Evolutionary conservation across 805 yeast species (phyloP).

Genomic region (Brettanomyces naardenensis): DNA sequence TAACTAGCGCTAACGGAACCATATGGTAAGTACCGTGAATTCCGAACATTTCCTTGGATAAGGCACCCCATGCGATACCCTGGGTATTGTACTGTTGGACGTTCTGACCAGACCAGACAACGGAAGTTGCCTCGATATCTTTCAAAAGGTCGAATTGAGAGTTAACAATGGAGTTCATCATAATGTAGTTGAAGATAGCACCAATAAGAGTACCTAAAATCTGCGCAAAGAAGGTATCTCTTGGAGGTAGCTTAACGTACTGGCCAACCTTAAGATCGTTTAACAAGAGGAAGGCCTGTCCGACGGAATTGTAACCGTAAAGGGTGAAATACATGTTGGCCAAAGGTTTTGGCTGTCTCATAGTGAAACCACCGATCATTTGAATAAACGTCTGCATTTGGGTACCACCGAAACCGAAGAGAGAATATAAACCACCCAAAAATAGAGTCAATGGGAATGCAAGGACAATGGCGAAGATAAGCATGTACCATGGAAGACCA

Average conservation of each 20-base stretch:
- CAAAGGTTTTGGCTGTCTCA: slow-evolving; percentile 36
- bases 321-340: slow-evolving; percentile 57
- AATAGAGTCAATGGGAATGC: slow-evolving; percentile 45
- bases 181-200: slow-evolving; percentile 18
- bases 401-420: slow-evolving; percentile 39
- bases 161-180: slow-evolving; percentile 26
- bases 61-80: slow-evolving; percentile 28
- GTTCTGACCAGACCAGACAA: slow-evolving; percentile 28
- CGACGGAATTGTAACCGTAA: slow-evolving; percentile 43
- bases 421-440: slow-evolving; percentile 53
- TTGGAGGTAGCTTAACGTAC: slow-evolving; percentile 54
- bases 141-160: slow-evolving; percentile 21
- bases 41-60: slow-evolving; percentile 25
- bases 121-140: slow-evolving; percentile 24
- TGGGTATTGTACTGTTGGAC: slow-evolving; percentile 28
- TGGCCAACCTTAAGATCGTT: slow-evolving; percentile 55
- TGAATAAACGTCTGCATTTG: slow-evolving; percentile 21
- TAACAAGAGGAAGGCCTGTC: slow-evolving; percentile 44
- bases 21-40: slow-evolving; percentile 23
- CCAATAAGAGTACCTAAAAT: slow-evolving; percentile 29
- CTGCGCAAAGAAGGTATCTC: slow-evolving; percentile 44
- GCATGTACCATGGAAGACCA: slow-evolving; percentile 43
- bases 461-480: slow-evolving; percentile 41
- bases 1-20: slow-evolving; percentile 22
- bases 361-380: slow-evolving; percentile 33